These are phyloP conservation scores for Chlorencoelia australis DNA, from an alignment of 2,329 filamentous ascomycete species.

Conservation along the genomic window DNA sequence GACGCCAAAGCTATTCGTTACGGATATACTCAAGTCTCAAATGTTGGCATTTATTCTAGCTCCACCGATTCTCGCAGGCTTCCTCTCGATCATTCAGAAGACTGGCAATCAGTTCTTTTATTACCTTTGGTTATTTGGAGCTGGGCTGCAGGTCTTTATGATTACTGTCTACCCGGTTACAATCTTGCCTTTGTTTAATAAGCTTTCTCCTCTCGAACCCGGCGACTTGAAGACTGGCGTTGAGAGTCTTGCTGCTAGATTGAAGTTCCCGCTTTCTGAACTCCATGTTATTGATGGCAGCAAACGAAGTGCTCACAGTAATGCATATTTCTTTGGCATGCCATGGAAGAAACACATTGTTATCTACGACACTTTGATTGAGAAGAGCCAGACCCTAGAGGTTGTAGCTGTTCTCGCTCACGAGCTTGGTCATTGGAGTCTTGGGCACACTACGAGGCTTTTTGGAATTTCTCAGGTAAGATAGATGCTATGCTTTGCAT, in stretches of 20 bases:
- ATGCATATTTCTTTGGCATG: slow-evolving; percentile 92
- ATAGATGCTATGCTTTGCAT: background rate
- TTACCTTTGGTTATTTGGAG: slow-evolving; percentile 90
- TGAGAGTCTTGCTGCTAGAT: slow-evolving; percentile 68
- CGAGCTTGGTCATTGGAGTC: slow-evolving; percentile 93
- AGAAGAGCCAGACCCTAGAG: slow-evolving; percentile 86
- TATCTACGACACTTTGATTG: slow-evolving; percentile 94
- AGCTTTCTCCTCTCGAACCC: slow-evolving; percentile 82
- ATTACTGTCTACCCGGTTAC: slow-evolving; percentile 94
- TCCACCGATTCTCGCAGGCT: slow-evolving; percentile 80
- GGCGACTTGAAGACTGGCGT: slow-evolving; percentile 82
- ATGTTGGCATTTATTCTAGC: slow-evolving; percentile 70
- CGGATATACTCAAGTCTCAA: slow-evolving; percentile 86
- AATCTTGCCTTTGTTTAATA: slow-evolving; percentile 96
- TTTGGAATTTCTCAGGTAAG: slow-evolving; percentile 74
- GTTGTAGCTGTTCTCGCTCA: slow-evolving; percentile 92
- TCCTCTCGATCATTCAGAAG: slow-evolving; percentile 88
- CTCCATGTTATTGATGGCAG: slow-evolving; percentile 91
- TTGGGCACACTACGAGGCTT: slow-evolving; percentile 87
- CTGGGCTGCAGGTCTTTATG: slow-evolving; percentile 82
- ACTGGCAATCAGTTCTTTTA: slow-evolving; percentile 95
- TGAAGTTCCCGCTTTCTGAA: slow-evolving; percentile 87
- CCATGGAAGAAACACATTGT: slow-evolving; percentile 99
- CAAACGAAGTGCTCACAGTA: slow-evolving; percentile 80
- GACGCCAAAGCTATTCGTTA: slow-evolving; percentile 77